phyloP scores from a whole-genome alignment of 768 basidiomycete genomes.

The Boletellus sp. region DNA sequence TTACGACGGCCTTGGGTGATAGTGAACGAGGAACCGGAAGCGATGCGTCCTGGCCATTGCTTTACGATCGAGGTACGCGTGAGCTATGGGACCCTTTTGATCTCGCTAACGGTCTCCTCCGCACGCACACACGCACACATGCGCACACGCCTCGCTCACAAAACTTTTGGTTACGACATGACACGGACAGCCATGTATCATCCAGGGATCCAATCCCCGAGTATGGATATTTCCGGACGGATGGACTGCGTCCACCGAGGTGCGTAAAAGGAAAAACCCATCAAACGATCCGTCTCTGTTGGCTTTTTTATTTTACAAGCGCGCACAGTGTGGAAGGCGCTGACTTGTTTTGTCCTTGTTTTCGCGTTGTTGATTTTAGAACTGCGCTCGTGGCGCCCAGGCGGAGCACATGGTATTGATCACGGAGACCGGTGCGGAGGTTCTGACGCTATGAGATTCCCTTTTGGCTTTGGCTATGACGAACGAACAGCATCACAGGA shows the following conservation, averaged over 20 bases:
- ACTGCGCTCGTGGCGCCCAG: slow-evolving; percentile 79
- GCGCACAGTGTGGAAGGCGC: too few relatives aligned
- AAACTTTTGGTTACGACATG: too few relatives aligned
- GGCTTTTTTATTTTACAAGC: too few relatives aligned
- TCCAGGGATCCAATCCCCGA: slow-evolving; percentile 67
- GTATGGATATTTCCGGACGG: slow-evolving; percentile 86
- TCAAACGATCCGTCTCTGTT: too few relatives aligned
- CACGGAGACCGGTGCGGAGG: slow-evolving; percentile 71
- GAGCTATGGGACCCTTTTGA: too few relatives aligned
- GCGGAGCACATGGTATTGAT: slow-evolving; percentile 88
- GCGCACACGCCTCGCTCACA: too few relatives aligned
- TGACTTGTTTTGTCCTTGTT: too few relatives aligned
- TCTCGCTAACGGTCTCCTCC: too few relatives aligned
- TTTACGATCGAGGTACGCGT: slow-evolving; percentile 83
- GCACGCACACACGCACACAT: too few relatives aligned
- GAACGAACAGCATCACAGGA: too few relatives aligned
- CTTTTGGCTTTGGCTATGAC: too few relatives aligned
- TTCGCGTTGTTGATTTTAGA: slow-evolving; percentile 38
- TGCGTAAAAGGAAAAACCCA: too few relatives aligned
- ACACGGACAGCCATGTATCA: slow-evolving; percentile 57
- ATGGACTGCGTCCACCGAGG: slow-evolving; percentile 91
- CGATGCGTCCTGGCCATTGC: slow-evolving; percentile 82
- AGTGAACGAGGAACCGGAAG: slow-evolving; percentile 82
- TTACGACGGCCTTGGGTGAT: neutral
- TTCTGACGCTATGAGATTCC: slow-evolving; percentile 52